Base-by-base conservation (phyloP, 2,329 filamentous ascomycete species). In the Colletotrichum camelliae region DNA sequence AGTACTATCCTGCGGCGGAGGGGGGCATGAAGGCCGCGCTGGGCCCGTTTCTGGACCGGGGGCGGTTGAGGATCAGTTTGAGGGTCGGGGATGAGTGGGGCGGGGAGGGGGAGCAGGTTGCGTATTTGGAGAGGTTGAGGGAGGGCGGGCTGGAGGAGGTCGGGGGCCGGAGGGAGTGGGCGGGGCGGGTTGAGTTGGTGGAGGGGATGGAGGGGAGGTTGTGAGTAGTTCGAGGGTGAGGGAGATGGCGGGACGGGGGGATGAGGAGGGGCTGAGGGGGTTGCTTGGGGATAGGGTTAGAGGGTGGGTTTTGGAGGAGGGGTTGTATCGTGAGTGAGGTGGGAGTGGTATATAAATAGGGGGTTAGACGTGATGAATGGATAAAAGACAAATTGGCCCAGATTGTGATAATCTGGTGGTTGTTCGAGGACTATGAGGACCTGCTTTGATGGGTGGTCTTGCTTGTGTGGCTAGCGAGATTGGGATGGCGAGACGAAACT, bases 11-110 rank as follows among this genome's bases (percentile, higher is more conserved):
- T 73, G 57, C 7, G 31, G 70, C 57, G 27, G 60, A 48, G 27
- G n/a, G 86, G 81, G 62, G 70, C 79, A 90, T 93, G 77, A 86
- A 91, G 15, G 83, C 82, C 0, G 90, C 90, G 0, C 86, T 96
- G 3, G 85, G 86, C 2, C 91, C 91, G 0, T 94, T 95, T 80
- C 93, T 96, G 77, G 84, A 86, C 2, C 87, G 87, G 15, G 90
- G 94, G 69, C 86, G 87, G 72, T 83, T 96, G 68, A 87, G 91
- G 15, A 92, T 95, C 2, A 93, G 91, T 66, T 89, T 92, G 81
- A 87, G 94, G 61, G 87, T 91, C 1, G 90, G 90, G 67, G 89
- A 89, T 29, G 88, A 88, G 58, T 94, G 92, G 88, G 93, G 93
- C 2, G 85, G 82, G 58, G 88, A 86, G 31, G 86, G 85, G 75